A percentile compares a stretch with the other conserved stretches of the same genome.
phyloP scores from a whole-genome alignment of 371 early-diverging fungal species.

The Gilbertella persicaria region DNA sequence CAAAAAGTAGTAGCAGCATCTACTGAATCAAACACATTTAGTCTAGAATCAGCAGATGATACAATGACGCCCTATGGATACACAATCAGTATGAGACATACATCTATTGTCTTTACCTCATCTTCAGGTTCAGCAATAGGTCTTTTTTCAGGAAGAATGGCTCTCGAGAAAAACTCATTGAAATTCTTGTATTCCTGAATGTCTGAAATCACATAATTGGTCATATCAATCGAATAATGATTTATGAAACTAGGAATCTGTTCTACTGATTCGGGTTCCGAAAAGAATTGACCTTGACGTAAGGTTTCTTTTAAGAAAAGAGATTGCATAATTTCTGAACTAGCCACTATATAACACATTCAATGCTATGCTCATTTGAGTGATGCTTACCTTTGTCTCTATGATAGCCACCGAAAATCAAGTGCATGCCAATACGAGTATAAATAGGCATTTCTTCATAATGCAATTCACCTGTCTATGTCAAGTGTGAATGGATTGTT shows the following conservation, averaged over 20 bases:
- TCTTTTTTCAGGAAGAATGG: conserved; percentile 62
- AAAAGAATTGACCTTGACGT: conserved; percentile 70
- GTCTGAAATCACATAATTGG: conserved; percentile 44
- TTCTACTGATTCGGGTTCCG: conserved; percentile 58
- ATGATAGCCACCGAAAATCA: conserved; percentile 46
- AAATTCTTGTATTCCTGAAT: conserved; percentile 57
- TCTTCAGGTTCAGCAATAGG: conserved; percentile 48
- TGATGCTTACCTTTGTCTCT: conserved; percentile 32
- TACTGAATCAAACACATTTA: conserved; percentile 59
- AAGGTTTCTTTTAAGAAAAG: conserved; percentile 53
- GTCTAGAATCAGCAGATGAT: conserved; percentile 71
- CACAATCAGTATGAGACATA: neutral
- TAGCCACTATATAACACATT: conserved; percentile 50
- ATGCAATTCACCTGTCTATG: conserved; percentile 39
- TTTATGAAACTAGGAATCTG: conserved; percentile 68
- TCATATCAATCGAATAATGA: conserved; percentile 56
- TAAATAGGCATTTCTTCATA: conserved; percentile 61
- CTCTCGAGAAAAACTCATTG: conserved; percentile 80
- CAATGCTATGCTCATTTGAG: too few species aligned
- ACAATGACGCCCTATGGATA: conserved; percentile 31
- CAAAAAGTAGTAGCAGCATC: conserved; percentile 61
- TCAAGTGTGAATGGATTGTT: neutral
- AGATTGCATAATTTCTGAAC: conserved; percentile 46
- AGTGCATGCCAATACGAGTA: conserved; percentile 57
- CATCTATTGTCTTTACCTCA: conserved; percentile 28